Evolutionary conservation across 768 basidiomycete species (phyloP).

Genomic region (Leucocoprinus sp.): DNA sequence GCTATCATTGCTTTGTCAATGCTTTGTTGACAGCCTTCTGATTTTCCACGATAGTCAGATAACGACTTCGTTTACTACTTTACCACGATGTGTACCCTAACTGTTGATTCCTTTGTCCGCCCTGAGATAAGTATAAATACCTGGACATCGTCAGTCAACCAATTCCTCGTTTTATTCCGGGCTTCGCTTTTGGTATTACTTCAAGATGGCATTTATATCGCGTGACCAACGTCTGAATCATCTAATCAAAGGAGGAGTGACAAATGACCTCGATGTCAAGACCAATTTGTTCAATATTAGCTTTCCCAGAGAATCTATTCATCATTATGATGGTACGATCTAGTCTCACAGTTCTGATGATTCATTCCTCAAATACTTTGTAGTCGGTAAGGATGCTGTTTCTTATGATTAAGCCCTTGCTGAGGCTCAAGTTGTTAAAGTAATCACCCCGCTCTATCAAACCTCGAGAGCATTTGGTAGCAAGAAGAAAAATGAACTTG

Average conservation of each 20-base stretch:
- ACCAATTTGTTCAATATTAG: slow-evolving; percentile 6
- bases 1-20: background rate
- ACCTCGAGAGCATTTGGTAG: slow-evolving; percentile 15
- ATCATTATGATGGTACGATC: slow-evolving; percentile 7
- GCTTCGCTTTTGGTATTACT: background rate
- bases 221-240: slow-evolving; percentile 3
- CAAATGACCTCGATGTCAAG: slow-evolving; percentile 3
- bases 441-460: slow-evolving; percentile 18
- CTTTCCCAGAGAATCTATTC: slow-evolving; percentile 1
- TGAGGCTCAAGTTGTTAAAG: slow-evolving; percentile 10
- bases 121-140: slow-evolving; percentile 4
- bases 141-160: background rate
- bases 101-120: background rate
- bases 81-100: too few species aligned
- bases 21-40: slow-evolving; percentile 6
- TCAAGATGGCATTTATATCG: slow-evolving; percentile 3
- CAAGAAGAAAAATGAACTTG: slow-evolving; percentile 22
- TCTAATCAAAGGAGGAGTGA: background rate
- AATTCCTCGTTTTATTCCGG: background rate
- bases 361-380: background rate
- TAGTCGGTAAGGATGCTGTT: slow-evolving; percentile 5
- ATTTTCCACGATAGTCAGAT: slow-evolving; percentile 7
- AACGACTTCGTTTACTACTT: slow-evolving; percentile 7
- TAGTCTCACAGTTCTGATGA: too few species aligned
- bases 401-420: background rate